Evolutionary conservation across 441 rosid species (phyloP), one percentile per base, ranked within the genome.

Genomic region (Arabidopsis lyrata): DNA sequence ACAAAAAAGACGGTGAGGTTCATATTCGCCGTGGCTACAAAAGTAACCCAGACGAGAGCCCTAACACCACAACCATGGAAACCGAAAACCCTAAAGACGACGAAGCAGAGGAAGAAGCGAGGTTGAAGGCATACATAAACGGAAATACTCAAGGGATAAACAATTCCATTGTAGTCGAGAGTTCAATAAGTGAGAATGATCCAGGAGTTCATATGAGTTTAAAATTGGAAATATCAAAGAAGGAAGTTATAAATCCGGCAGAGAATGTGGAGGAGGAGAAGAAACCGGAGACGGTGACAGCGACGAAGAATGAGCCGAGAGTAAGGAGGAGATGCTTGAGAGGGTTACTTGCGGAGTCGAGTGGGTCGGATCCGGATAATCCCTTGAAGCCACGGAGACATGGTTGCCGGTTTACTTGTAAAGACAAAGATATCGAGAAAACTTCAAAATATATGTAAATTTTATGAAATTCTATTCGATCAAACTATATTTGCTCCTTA

Each of bases 311-410:
- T 67, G 84, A 84, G 68, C 90, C 97, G 9, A 83, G 79, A 14
- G 68, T 92, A 52, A 84, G 88, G 81, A 79, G 97, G 70, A 73
- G 93, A 70, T 85, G 97, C 85, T 85, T 92, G 20, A 78, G 97
- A 82, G 99, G 95, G 63, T 86, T 90, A 65, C 78, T 90, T 56
- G 61, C 89, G 63, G 99, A 92, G 83, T 60, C 97, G 31, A 89
- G 96, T 49, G 90, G 90, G 63, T 83, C 93, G 0, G 97, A 85
- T 27, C 80, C 82, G 5, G 90, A 83, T 53, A 82, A 89, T 81
- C 91, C 95, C 8, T 80, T 79, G 61, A 89, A 87, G 75, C 92
- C 97, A 42, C 81, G 83, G 62, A 86, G 84, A 54, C 95, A 95
- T 70, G 97, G 96, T 27, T 88, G 96, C 71, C 82, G 85, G 48